phyloP scores from a whole-genome alignment of 192 early-diverging fungal species.

The Dissophora globulifera region DNA sequence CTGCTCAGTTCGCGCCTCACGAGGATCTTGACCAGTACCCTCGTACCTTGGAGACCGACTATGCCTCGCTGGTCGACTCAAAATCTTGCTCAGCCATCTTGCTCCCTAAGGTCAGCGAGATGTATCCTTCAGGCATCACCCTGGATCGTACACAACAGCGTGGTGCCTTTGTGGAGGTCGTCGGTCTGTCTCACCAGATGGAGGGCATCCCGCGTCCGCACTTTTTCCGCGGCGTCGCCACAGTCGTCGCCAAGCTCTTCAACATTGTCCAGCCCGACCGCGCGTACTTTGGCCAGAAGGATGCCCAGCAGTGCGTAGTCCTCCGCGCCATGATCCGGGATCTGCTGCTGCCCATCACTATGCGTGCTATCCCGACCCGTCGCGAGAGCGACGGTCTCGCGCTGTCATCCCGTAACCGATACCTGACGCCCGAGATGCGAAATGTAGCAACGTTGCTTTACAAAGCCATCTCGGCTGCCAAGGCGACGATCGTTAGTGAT shows the following conservation, averaged over 20 bases:
- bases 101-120: conserved; percentile 80
- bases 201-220: conserved; percentile 93
- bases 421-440: conserved; percentile 79
- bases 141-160: conserved; percentile 80
- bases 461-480: conserved; percentile 67
- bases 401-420: conserved; percentile 90
- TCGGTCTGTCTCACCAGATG: conserved; percentile 90
- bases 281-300: conserved; percentile 97
- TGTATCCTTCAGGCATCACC: conserved; percentile 94
- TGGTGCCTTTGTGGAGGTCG: conserved; percentile 93
- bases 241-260: conserved; percentile 93
- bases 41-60: conserved; percentile 81
- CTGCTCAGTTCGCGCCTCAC: conserved; percentile 97
- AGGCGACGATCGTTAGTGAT: conserved; percentile 54
- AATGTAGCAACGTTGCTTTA: conserved; percentile 77
- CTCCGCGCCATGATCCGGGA: conserved; percentile 85
- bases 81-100: conserved; percentile 66
- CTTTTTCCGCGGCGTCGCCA: conserved; percentile 98
- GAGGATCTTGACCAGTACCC: conserved; percentile 95
- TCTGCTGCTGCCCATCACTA: conserved; percentile 78
- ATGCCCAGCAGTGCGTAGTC: conserved; percentile 93
- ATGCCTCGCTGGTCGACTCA: conserved; percentile 68
- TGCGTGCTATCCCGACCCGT: conserved; percentile 79
- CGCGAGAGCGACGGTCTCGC: conserved; percentile 90
- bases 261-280: conserved; percentile 86